Evolutionary conservation across 768 basidiomycete species (phyloP), one percentile per base, ranked within the genome.

Genomic region (Mycena galericulata): DNA sequence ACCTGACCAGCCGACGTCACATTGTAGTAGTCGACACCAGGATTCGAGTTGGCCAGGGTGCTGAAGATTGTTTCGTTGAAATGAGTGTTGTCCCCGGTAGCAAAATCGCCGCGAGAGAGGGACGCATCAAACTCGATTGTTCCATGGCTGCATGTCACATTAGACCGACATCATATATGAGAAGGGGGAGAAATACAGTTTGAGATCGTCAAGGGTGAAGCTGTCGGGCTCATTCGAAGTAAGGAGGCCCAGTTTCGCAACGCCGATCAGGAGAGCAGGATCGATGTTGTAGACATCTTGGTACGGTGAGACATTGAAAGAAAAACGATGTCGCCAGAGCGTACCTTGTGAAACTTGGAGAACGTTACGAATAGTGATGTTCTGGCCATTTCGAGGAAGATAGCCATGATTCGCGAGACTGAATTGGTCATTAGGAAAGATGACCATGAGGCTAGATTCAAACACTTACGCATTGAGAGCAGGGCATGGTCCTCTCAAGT

Each of bases 51-150:
- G 20, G 72, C 70, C 20, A 68, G 63, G 12, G 72, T 71, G 47
- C 27, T 47, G 57, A 67, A 73, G 62, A 71, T 70, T 1, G 54
- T 65, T 34, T 73, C 70, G 57, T 71, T 73, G 62, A 70, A 70
- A 34, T 55, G 56, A 15, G 29, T 41, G 56, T 68, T 71, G 60
- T 73, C 72, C 2, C 72, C 72, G 8, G 38, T 17, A n/a, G 69
- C 67, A 55, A 71, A 65, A 49, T 71, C 72, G 3, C 29, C 69
- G 22, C 72, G 69, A 5, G 72, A 73, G 6, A 68, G 46, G 32
- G 72, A 73, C 4, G 65, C 72, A 40, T 73, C 63, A 38, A 71
- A 70, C 34, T 73, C 70, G 50, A 73, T 71, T 15, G 66, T 66
- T 10, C 65, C 67, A 30, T 73, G 72, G 4, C 65, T 69, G 49